Conservation (phyloP, 2,329 filamentous ascomycete species). For the Pezicula carpinea region DNA sequence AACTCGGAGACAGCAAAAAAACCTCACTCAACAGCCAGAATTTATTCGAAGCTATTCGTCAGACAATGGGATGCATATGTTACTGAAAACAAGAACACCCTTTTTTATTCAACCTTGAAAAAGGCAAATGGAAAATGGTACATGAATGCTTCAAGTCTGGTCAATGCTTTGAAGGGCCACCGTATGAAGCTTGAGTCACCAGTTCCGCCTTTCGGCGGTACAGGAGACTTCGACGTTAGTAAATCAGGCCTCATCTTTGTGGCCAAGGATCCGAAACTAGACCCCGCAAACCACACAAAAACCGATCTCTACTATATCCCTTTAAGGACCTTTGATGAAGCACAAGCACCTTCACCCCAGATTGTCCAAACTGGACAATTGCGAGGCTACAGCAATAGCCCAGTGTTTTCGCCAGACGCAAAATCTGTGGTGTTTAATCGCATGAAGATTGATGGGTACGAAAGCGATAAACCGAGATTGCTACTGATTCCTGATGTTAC, state of each 20-base stretch:
- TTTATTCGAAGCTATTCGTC: conserved; percentile 73
- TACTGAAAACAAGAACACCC: conserved; percentile 61
- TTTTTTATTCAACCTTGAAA: conserved; percentile 66
- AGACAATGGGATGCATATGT: conserved; percentile 81
- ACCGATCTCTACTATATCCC: conserved; percentile 74
- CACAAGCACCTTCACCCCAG: conserved; percentile 44
- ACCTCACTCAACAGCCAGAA: conserved; percentile 57
- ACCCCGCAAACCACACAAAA: conserved; percentile 73
- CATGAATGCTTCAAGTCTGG: conserved; percentile 40
- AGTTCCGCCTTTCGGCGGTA: conserved; percentile 72
- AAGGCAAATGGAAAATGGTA: conserved; percentile 26
- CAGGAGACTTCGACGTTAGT: conserved; percentile 75
- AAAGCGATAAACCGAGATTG: conserved; percentile 71
- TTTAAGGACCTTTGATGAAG: conserved; percentile 54
- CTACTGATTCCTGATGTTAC: conserved; percentile 59
- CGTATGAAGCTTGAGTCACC: conserved; percentile 54
- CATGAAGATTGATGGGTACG: conserved; percentile 74
- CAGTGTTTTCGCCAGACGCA: conserved; percentile 71
- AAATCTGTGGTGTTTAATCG: conserved; percentile 69
- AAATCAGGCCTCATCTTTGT: conserved; percentile 62
- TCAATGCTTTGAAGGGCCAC: conserved; percentile 54
- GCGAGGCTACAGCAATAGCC: conserved; percentile 59
- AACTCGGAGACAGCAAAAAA: conserved; percentile 58
- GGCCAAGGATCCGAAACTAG: conserved; percentile 67
- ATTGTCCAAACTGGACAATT: conserved; percentile 53